Base-by-base conservation (phyloP, 2,329 filamentous ascomycete genomes). In the Cladophialophora yegresii region DNA sequence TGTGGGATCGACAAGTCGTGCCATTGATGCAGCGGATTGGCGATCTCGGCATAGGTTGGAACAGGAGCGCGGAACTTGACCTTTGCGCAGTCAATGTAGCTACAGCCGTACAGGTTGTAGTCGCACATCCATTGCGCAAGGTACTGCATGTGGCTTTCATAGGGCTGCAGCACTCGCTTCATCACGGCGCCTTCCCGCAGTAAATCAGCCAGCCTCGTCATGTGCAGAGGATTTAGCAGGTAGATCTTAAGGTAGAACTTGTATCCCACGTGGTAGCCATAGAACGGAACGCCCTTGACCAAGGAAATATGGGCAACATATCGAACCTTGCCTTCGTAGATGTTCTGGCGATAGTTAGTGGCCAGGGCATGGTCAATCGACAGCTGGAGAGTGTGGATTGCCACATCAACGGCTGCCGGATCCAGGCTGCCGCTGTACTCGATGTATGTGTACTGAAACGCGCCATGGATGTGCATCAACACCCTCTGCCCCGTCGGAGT, bases 101-200 rank as follows among this genome's bases (percentile, higher is more conserved):
- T 89, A 74, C 95, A 99, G 6, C 96, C 96, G 75, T 96, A 98
- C 70, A 99, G 81, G 74, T 97, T 99, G 81, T 96, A 99, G 76
- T 99, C 96, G 69, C 89, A 90, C 95, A 99, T 98, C 85, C 96
- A 99, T 77, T 99, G 96, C 9, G 95, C 83, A 8, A 97, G 79
- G 75, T 93, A 98, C 73, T 96, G 92, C 67, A 98, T 77, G 75
- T 99, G 96, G 20, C 91, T 92, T 77, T 99, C 95, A 73, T 95
- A 96, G 0, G 95, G 93, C 73, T 98, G 93, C 50, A 99, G 89
- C 26, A 85, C 84, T 64, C 85, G 85, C 74, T 91, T 91, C 85
- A 98, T 85, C 50, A 99, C 88, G 32, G 89, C 89, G 7, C 95
- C 95, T 76, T 96, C 92, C 20, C 91, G 88, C 49, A 99, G 82